Conservation (phyloP, 2,329 filamentous ascomycete genomes). For the Xylariales sp. region DNA sequence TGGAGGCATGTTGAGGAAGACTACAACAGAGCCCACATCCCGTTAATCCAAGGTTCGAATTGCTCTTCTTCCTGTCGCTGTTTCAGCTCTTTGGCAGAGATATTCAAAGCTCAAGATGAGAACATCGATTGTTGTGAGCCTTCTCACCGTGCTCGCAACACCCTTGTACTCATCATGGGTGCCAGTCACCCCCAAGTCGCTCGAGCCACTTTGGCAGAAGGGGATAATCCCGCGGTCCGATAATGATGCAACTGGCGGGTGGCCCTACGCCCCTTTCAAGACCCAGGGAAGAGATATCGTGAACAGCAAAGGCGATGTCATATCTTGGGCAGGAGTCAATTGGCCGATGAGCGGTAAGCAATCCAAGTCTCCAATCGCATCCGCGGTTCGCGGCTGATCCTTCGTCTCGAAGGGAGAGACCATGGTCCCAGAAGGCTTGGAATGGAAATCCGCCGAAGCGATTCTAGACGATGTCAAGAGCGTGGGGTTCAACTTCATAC, state of each 20-base stretch:
- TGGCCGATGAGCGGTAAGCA: constrained; percentile 31
- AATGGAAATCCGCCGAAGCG: constrained; percentile 44
- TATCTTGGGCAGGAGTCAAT: constrained; percentile 33
- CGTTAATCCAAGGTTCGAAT: too few species aligned
- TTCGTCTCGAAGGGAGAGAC: constrained; percentile 36
- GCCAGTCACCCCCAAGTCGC: too few species aligned
- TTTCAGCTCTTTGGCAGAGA: too few species aligned
- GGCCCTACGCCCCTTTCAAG: constrained; percentile 35
- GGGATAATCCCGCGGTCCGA: too few species aligned
- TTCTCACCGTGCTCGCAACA: too few species aligned
- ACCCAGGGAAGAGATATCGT: constrained; percentile 34
- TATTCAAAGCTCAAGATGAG: too few species aligned
- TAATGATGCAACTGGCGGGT: too few species aligned
- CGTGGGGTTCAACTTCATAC: constrained; percentile 51
- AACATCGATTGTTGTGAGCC: too few species aligned
- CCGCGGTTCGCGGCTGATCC: not conserved
- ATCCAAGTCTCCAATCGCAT: not conserved
- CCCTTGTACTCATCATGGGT: too few species aligned
- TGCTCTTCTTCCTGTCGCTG: too few species aligned
- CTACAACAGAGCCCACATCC: too few species aligned
- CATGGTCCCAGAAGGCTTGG: constrained; percentile 53
- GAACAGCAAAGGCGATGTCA: constrained; percentile 29
- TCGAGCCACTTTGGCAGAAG: too few species aligned
- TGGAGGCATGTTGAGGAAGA: not conserved
- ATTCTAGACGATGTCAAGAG: constrained; percentile 45